phyloP scores from a whole-genome alignment of 1,284 basidiomycete genomes.

The Marasmius oreades region DNA sequence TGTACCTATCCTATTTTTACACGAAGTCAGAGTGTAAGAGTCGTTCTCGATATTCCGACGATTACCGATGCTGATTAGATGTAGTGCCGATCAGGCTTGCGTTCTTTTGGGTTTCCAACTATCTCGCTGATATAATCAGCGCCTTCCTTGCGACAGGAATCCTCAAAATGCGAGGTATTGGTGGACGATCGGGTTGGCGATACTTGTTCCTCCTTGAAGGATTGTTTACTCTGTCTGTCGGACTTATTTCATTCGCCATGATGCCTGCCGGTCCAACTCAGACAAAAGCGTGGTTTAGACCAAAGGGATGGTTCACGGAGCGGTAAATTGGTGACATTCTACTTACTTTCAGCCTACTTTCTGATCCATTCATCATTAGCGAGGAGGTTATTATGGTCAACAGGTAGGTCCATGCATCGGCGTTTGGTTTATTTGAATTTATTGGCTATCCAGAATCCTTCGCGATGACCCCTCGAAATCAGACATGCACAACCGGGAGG shows the following conservation, averaged over 20 bases:
- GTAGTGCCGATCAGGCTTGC: slow-evolving; percentile 63
- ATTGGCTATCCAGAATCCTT: slow-evolving; percentile 33
- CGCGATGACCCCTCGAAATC: slow-evolving; percentile 58
- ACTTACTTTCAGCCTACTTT: neutral
- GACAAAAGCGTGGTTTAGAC: slow-evolving; percentile 60
- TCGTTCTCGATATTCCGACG: neutral
- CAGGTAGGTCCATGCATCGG: slow-evolving; percentile 27
- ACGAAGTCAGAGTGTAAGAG: slow-evolving; percentile 50
- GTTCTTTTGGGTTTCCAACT: slow-evolving; percentile 68
- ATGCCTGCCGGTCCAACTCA: slow-evolving; percentile 71
- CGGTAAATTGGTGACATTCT: slow-evolving; percentile 23
- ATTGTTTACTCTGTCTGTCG: slow-evolving; percentile 49
- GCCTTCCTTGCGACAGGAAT: slow-evolving; percentile 67
- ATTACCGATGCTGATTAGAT: neutral
- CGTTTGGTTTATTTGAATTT: neutral
- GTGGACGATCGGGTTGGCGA: slow-evolving; percentile 55
- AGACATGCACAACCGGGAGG: slow-evolving; percentile 65
- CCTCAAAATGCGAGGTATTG: slow-evolving; percentile 51
- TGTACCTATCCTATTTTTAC: slow-evolving; percentile 70
- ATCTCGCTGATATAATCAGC: slow-evolving; percentile 49
- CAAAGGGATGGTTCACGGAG: slow-evolving; percentile 51
- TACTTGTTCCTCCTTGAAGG: slow-evolving; percentile 60
- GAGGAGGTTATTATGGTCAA: slow-evolving; percentile 61
- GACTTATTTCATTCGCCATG: slow-evolving; percentile 56
- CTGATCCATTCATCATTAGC: slow-evolving; percentile 19